These are phyloP conservation scores for Pleomassaria siparia DNA, from an alignment of 2,329 filamentous ascomycete genomes.

Conservation along the genomic window DNA sequence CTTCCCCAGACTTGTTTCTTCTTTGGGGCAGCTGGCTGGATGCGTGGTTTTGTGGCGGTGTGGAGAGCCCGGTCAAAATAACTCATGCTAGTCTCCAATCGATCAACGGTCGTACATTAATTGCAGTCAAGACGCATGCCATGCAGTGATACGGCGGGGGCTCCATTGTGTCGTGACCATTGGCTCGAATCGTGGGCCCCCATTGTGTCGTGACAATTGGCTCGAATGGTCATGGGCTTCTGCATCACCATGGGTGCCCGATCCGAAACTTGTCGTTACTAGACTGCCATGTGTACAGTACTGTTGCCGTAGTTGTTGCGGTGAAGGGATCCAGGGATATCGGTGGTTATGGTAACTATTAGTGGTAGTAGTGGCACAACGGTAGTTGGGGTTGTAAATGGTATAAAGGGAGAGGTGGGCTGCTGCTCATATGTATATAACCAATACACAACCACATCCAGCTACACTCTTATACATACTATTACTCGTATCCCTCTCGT, in stretches of 20 bases:
- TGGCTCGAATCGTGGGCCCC: no score
- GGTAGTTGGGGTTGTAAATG: constrained; percentile 13
- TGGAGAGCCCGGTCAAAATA: constrained; percentile 35
- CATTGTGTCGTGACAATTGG: constrained; percentile 27
- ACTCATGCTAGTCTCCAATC: constrained; percentile 29
- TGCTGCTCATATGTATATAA: no score
- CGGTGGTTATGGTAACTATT: constrained; percentile 17
- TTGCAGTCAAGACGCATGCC: constrained; percentile 21
- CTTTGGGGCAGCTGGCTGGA: constrained; percentile 11
- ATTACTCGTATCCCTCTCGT: not conserved
- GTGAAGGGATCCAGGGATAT: constrained; percentile 20
- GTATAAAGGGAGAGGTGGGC: constrained; percentile 26
- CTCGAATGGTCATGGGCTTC: constrained; percentile 33
- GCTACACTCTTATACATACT: constrained; percentile 17
- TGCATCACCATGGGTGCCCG: constrained; percentile 23
- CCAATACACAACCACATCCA: constrained; percentile 28
- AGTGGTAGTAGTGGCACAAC: not conserved
- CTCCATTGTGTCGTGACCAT: constrained; percentile 28
- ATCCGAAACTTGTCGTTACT: constrained; percentile 31
- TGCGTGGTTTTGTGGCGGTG: constrained; percentile 31
- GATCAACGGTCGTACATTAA: constrained; percentile 28
- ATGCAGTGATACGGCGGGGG: constrained; percentile 17
- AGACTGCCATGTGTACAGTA: constrained; percentile 29
- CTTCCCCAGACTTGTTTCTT: constrained; percentile 32
- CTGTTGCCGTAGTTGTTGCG: constrained; percentile 33